Base-by-base conservation (phyloP, 2,329 filamentous ascomycete genomes). In the Daldinia sp. region DNA sequence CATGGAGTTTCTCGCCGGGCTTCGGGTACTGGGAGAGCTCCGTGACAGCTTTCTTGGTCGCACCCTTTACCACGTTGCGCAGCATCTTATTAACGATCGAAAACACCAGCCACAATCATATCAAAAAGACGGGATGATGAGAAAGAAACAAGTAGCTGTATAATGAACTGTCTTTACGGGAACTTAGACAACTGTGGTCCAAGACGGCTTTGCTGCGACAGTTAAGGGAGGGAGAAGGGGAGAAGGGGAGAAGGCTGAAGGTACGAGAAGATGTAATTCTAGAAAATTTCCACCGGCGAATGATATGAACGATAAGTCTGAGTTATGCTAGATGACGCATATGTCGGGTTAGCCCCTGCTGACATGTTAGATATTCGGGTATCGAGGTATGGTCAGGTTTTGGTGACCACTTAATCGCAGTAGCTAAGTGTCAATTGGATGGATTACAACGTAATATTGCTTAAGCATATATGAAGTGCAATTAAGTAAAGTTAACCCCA, bases 1-100 rank as follows among this genome's bases (percentile, higher is more conserved):
- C 95, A 77, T 98, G 91, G 37, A 98, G 85, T 78, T 91, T 90
- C 74, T 94, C 90, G 74, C 95, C 95, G 1, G 90, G 85, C 65
- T 87, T 88, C 4, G 94, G 93, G 70, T 91, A 90, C 71, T 86
- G 87, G 54, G 89, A 85, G 67, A 95, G 82, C 74, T 93, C 90
- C 15, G 92, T 93, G 47, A 94, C 87, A 50, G 91, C 90, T 70
- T 81, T 86, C 71, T 81, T 82, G 51, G 83, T 81, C 53, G 81
- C 79, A 43, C 77, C 73, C 70, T 80, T 81, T 61, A 77, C 77
- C 37, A 77, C 77, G 67, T 82, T 85, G 66, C 83, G 82, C 70
- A 85, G 75, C 84, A 86, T 86, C 59, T 59, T 76, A 51, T 62
- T 19, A 50, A 55, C 29, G 54, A 39, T 37, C 23, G 27, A 39